These are phyloP conservation scores for Plasmodium vinckei DNA, from an alignment of 169 alveolate species.

Conservation along the genomic window DNA sequence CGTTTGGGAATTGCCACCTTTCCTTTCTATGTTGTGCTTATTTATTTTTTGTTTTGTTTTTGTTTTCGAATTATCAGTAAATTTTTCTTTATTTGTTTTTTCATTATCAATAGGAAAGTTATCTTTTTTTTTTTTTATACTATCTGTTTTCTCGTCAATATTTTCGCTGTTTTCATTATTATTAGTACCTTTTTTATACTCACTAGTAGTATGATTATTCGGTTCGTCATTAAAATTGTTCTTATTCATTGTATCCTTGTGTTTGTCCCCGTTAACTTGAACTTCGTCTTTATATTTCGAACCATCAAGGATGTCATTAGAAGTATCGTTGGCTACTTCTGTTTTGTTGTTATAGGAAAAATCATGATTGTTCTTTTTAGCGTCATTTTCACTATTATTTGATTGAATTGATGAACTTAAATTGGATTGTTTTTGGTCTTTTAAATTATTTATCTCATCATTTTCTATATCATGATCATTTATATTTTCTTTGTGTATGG, in stretches of 20 bases:
- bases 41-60: conserved; percentile 41
- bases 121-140: background rate
- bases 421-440: background rate
- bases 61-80: conserved; percentile 14
- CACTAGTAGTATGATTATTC: background rate
- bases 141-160: background rate
- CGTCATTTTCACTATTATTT: background rate
- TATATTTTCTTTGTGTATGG: background rate
- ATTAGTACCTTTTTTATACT: background rate
- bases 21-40: conserved; percentile 41
- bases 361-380: background rate
- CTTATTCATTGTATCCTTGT: background rate
- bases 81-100: background rate
- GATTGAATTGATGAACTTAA: background rate
- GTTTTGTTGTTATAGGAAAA: background rate
- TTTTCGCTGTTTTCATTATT: conserved; percentile 1
- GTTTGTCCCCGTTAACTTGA: background rate
- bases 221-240: background rate
- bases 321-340: background rate
- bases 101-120: conserved; percentile 10
- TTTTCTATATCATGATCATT: background rate
- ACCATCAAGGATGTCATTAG: background rate
- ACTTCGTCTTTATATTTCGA: background rate
- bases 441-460: background rate
- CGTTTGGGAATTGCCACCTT: conserved; percentile 15